These are phyloP conservation scores for Kodamaea ohmeri DNA, from an alignment of 1,139 yeast genomes.

Conservation along the genomic window DNA sequence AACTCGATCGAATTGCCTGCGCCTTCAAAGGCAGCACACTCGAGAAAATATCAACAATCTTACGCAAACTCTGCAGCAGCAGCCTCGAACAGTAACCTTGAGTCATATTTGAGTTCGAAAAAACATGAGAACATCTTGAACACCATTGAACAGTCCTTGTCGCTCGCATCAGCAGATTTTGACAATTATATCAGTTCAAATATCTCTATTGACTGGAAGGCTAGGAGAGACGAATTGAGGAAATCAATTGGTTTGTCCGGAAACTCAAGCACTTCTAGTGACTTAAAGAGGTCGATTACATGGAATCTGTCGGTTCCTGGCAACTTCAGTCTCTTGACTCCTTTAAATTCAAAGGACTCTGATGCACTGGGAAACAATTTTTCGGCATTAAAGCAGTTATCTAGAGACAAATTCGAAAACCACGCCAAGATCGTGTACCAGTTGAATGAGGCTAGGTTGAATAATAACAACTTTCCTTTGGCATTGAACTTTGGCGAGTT, in stretches of 20 bases:
- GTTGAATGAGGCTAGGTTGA: constrained; percentile 67
- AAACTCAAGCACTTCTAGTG: constrained; percentile 17
- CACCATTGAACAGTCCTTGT: constrained; percentile 79
- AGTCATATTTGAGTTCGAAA: constrained; percentile 58
- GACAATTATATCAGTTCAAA: constrained; percentile 73
- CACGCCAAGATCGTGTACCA: constrained; percentile 70
- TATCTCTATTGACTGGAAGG: constrained; percentile 80
- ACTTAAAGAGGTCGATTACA: constrained; percentile 24
- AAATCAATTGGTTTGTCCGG: constrained; percentile 53
- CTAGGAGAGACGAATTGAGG: constrained; percentile 68
- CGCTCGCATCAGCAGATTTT: constrained; percentile 76
- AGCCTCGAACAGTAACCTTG: constrained; percentile 30
- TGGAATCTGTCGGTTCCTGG: constrained; percentile 43
- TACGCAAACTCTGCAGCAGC: constrained; percentile 3
- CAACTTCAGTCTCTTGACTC: constrained; percentile 33
- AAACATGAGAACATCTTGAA: constrained; percentile 81
- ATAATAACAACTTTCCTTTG: constrained; percentile 47
- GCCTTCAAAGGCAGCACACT: constrained; percentile 14
- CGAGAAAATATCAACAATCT: neutral
- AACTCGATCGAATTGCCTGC: constrained; percentile 34
- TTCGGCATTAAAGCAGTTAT: constrained; percentile 31
- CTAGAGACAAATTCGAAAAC: constrained; percentile 63
- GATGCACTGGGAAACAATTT: constrained; percentile 13
- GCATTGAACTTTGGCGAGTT: constrained; percentile 54
- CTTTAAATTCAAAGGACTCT: constrained; percentile 22